Conservation (phyloP, 1,284 basidiomycete genomes). For the Ganoderma meredithae region DNA sequence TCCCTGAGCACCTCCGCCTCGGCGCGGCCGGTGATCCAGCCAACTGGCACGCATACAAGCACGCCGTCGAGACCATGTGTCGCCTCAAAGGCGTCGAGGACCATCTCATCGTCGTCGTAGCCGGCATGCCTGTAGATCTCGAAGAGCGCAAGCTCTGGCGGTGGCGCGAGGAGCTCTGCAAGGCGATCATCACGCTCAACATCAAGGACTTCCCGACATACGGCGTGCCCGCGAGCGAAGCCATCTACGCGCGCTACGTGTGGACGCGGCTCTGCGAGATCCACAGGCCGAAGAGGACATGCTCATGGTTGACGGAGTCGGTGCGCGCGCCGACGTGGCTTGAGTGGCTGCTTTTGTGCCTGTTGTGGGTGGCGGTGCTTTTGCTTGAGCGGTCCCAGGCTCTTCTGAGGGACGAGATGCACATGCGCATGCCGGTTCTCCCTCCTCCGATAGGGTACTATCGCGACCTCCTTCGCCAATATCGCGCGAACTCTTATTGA, state of each 20-base stretch:
- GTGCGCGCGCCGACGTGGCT: constrained; percentile 5
- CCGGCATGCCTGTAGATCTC: too few species aligned
- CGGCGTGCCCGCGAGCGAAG: constrained; percentile 13
- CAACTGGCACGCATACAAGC: constrained; percentile 29
- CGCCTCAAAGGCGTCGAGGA: constrained; percentile 20
- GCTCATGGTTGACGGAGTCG: not conserved
- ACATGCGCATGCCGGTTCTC: not conserved
- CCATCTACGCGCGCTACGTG: constrained; percentile 17
- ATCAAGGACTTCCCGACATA: constrained; percentile 18
- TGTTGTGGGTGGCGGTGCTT: not conserved
- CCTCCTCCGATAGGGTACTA: not conserved
- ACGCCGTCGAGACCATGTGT: constrained; percentile 23
- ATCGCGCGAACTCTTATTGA: not conserved
- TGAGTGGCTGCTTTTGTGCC: constrained; percentile 10
- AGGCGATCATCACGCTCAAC: constrained; percentile 26
- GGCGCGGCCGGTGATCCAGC: not conserved
- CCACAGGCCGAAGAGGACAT: constrained; percentile 11
- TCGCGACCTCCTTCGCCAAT: not conserved
- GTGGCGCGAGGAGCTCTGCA: constrained; percentile 26
- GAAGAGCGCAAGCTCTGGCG: constrained; percentile 16
- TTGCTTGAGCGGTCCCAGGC: not conserved
- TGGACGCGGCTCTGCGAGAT: constrained; percentile 16
- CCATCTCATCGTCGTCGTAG: constrained; percentile 6
- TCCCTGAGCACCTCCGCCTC: constrained; percentile 23
- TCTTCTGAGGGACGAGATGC: not conserved